phyloP scores from a whole-genome alignment of 148 eudicot species.

The Beta vulgaris region DNA sequence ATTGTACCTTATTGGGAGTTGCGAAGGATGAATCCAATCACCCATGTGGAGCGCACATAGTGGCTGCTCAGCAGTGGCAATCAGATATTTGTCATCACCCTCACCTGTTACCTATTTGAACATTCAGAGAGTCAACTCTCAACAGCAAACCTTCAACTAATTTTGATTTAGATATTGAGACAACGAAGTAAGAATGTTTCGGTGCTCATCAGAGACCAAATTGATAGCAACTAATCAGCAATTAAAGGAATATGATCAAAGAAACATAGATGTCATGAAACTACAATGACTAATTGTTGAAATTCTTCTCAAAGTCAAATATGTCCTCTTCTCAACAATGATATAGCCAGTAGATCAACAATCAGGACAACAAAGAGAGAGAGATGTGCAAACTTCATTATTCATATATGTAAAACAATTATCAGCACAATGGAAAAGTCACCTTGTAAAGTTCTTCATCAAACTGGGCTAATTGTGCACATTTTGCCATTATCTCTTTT shows the following conservation, averaged over 20 bases:
- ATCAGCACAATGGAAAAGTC: background rate
- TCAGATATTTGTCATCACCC: constrained; percentile 93
- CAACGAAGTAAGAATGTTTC: background rate
- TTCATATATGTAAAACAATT: background rate
- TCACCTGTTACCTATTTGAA: constrained; percentile 72
- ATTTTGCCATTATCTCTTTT: constrained; percentile 90
- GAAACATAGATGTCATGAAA: background rate
- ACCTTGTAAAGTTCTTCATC: constrained; percentile 99
- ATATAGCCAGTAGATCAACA: background rate
- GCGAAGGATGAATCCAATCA: constrained; percentile 83
- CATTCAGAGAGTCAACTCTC: constrained; percentile 16
- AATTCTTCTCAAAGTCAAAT: background rate
- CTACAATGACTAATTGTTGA: background rate
- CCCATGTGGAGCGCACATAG: constrained; percentile 91
- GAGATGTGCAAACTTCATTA: background rate
- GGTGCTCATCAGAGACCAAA: background rate
- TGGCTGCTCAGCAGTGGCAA: constrained; percentile 97
- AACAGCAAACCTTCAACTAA: background rate
- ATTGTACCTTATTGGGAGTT: constrained; percentile 68
- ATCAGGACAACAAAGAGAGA: background rate
- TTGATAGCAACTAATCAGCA: background rate
- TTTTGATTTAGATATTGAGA: background rate
- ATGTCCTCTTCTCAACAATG: background rate
- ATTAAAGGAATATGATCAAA: background rate
- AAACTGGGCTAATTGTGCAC: constrained; percentile 97